phyloP scores from a whole-genome alignment of 345 rosid species.

The Salix brachista region DNA sequence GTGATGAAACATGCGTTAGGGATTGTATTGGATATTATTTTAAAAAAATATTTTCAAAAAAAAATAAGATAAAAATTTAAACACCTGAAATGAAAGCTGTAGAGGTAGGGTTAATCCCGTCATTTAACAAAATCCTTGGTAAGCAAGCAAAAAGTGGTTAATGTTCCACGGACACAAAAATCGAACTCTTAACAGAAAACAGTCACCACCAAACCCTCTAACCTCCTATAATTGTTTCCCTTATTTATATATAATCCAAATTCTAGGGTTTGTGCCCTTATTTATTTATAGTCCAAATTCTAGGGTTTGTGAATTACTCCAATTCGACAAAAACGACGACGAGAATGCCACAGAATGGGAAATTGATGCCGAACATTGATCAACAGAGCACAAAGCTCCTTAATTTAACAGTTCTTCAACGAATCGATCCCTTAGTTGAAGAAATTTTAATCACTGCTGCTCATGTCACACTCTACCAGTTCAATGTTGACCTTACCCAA shows the following conservation, averaged over 20 bases:
- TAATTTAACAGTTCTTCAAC: constrained; percentile 85
- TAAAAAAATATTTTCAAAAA: too few species aligned
- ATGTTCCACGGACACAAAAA: too few species aligned
- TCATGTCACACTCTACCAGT: constrained; percentile 93
- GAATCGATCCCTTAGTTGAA: constrained; percentile 83
- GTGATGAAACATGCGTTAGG: too few species aligned
- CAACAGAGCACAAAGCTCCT: constrained; percentile 80
- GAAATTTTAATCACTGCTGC: constrained; percentile 93
- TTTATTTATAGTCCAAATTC: neutral
- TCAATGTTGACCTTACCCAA: constrained; percentile 76
- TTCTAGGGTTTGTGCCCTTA: neutral
- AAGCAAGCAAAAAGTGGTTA: too few species aligned
- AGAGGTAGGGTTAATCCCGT: too few species aligned
- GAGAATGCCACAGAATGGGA: constrained; percentile 73
- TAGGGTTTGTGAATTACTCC: neutral
- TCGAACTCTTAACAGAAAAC: neutral
- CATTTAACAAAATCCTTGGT: too few species aligned
- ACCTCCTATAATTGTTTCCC: neutral
- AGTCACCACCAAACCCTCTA: neutral
- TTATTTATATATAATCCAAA: neutral
- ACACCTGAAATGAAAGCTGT: too few species aligned
- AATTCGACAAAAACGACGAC: neutral
- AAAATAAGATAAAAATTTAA: too few species aligned
- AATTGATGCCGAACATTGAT: constrained; percentile 88
- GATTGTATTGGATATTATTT: too few species aligned